A percentile compares a stretch with the other conserved stretches of the same genome.
phyloP scores from a whole-genome alignment of 768 basidiomycete species.

The Suillus occidentalis region DNA sequence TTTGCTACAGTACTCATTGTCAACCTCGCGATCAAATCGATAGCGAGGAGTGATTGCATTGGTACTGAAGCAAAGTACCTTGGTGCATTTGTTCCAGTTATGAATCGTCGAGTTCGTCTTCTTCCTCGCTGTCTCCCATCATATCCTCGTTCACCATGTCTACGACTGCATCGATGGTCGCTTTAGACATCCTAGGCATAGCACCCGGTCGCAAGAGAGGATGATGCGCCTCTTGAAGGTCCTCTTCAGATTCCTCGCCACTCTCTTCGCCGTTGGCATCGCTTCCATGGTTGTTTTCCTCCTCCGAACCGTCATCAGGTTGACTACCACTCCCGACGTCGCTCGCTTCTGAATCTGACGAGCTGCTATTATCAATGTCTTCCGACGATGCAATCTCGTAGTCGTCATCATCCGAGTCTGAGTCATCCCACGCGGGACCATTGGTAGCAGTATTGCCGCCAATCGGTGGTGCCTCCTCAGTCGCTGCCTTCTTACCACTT shows the following conservation, averaged over 20 bases:
- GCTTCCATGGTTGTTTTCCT: conserved; percentile 32
- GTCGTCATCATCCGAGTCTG: conserved; percentile 35
- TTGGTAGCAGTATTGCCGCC: conserved; percentile 17
- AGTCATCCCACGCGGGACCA: conserved; percentile 33
- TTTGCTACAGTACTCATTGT: background rate
- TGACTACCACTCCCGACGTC: conserved; percentile 27
- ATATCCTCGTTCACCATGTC: conserved; percentile 60
- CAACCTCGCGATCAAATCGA: background rate
- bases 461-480: conserved; percentile 4
- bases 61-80: background rate
- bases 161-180: conserved; percentile 63
- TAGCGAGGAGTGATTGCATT: background rate
- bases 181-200: conserved; percentile 67
- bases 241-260: conserved; percentile 40
- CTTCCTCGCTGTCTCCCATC: conserved; percentile 33
- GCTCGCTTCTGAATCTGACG: conserved; percentile 35
- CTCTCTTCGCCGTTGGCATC: conserved; percentile 35
- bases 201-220: conserved; percentile 66
- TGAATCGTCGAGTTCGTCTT: conserved; percentile 54
- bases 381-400: conserved; percentile 38
- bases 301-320: conserved; percentile 22
- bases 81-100: background rate
- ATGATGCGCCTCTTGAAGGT: conserved; percentile 55
- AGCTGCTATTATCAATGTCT: conserved; percentile 48
- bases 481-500: conserved; percentile 8